Base-by-base conservation (phyloP, 2,329 filamentous ascomycete species). In the Penicillium sp. region DNA sequence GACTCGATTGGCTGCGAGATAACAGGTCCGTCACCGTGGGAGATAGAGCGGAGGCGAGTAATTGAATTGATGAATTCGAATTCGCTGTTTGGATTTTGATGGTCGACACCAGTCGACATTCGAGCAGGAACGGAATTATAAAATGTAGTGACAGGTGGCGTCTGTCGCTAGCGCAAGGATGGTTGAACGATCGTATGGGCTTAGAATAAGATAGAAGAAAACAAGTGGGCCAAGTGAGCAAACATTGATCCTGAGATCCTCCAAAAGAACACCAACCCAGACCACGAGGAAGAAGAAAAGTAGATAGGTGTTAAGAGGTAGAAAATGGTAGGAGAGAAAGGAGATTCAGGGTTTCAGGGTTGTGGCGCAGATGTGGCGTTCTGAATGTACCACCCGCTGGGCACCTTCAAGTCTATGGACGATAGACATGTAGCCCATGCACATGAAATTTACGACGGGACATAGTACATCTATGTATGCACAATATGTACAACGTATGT, bases 21-120 rank as follows among this genome's bases (percentile, higher is more conserved):
- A 54, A 60, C 57, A 55, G 70, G 69, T 64, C 70, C 73, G 61
- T 70, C 70, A 32, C 80, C 79, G 30, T 79, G 74, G 38, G 81
- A 79, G 52, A 80, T 73, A 29, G 82, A 84, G 60, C 82, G 80
- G 60, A 80, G 80, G 41, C 80, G 78, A 55, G 73, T 66, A 46
- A 62, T 62, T 63, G 79, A 78, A 60, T 77, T 76, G 60, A 81
- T 72, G 70, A 82, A 80, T 46, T 80, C 81, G 76, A 79, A 82
- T 64, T 82, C 76, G 62, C 72, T 74, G 62, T 77, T 74, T 66
- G 74, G 76, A 66, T 74, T 72, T 71, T 74, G 75, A 64, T 75
- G 72, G 73, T 80, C 77, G 63, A 79, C 71, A 61, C 77, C 76
- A 74, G 79, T 80, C 74, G 81, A 83, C 81, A 83, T 83, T 69